These are phyloP conservation scores for Fonsecaea pugnacius DNA, from an alignment of 2,329 filamentous ascomycete species.

Conservation along the genomic window DNA sequence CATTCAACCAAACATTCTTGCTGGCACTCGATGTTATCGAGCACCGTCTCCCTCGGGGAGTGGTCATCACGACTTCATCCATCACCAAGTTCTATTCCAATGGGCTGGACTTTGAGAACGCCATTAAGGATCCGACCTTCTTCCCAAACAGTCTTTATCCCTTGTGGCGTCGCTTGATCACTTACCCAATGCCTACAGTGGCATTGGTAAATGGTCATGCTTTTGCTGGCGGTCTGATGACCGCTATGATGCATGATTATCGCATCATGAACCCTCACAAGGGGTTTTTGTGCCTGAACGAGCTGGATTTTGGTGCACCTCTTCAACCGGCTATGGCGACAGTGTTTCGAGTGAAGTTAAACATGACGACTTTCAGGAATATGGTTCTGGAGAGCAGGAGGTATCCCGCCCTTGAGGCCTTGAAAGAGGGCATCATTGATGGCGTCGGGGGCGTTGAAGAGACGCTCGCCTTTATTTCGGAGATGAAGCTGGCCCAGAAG, in stretches of 20 bases:
- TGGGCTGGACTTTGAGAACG: slow-evolving; percentile 75
- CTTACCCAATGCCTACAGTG: slow-evolving; percentile 80
- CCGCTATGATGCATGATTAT: slow-evolving; percentile 82
- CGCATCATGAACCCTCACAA: slow-evolving; percentile 71
- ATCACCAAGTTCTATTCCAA: slow-evolving; percentile 79
- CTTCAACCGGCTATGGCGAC: slow-evolving; percentile 73
- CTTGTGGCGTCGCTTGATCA: slow-evolving; percentile 68
- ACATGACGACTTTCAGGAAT: slow-evolving; percentile 60
- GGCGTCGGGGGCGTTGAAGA: slow-evolving; percentile 68
- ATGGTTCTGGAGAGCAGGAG: slow-evolving; percentile 75
- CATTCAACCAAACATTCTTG: slow-evolving; percentile 69
- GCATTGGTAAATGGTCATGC: slow-evolving; percentile 80
- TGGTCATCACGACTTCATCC: slow-evolving; percentile 75
- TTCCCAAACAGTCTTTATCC: slow-evolving; percentile 64
- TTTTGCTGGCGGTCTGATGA: slow-evolving; percentile 81
- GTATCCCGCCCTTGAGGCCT: slow-evolving; percentile 66
- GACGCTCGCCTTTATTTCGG: slow-evolving; percentile 62
- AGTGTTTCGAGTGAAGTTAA: slow-evolving; percentile 73
- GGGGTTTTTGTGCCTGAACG: slow-evolving; percentile 80
- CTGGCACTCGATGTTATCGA: slow-evolving; percentile 77
- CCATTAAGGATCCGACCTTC: slow-evolving; percentile 64
- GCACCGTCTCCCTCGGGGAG: slow-evolving; percentile 68
- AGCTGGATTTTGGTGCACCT: slow-evolving; percentile 78
- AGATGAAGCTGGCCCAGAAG: slow-evolving; percentile 65
- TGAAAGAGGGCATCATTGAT: slow-evolving; percentile 71